phyloP scores from a whole-genome alignment of 1,284 basidiomycete genomes.

The Erythrobasidium hasegawianum region DNA sequence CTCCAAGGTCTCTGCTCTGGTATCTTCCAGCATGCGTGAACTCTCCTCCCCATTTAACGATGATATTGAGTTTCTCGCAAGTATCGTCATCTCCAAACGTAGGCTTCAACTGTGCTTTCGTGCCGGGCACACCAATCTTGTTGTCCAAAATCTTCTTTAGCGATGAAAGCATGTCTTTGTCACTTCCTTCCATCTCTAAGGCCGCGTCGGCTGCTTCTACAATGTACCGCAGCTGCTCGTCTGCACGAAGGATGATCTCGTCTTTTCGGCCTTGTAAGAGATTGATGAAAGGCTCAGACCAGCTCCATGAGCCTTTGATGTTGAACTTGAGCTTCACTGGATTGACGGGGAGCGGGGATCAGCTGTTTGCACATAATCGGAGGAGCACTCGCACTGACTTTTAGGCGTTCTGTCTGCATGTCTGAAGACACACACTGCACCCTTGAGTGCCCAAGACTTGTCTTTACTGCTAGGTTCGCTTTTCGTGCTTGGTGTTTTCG shows the following conservation, averaged over 20 bases:
- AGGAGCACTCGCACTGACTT: constrained; percentile 58
- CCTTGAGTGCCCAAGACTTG: constrained; percentile 45
- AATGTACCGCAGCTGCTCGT: constrained; percentile 75
- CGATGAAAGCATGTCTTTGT: constrained; percentile 74
- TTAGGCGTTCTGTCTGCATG: constrained; percentile 79
- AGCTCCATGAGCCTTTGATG: constrained; percentile 85
- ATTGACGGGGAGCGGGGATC: background rate
- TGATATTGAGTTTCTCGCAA: constrained; percentile 80
- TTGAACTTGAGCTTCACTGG: constrained; percentile 44
- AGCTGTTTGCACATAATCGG: constrained; percentile 53
- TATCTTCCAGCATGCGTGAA: constrained; percentile 97
- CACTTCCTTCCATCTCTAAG: constrained; percentile 66
- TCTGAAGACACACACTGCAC: constrained; percentile 65
- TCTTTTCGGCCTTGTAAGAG: constrained; percentile 90
- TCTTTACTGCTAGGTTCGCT: constrained; percentile 37
- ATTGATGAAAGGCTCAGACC: constrained; percentile 88
- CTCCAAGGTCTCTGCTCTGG: constrained; percentile 92
- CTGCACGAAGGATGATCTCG: constrained; percentile 89
- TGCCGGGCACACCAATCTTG: constrained; percentile 90
- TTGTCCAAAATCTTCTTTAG: constrained; percentile 84
- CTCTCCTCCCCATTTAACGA: constrained; percentile 99
- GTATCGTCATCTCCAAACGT: constrained; percentile 41
- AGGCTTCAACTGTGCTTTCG: constrained; percentile 66
- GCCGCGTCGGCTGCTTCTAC: constrained; percentile 81
- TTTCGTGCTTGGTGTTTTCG: constrained; percentile 36